Conservation (phyloP, 2,329 filamentous ascomycete species). For the Fusarium robinianum region DNA sequence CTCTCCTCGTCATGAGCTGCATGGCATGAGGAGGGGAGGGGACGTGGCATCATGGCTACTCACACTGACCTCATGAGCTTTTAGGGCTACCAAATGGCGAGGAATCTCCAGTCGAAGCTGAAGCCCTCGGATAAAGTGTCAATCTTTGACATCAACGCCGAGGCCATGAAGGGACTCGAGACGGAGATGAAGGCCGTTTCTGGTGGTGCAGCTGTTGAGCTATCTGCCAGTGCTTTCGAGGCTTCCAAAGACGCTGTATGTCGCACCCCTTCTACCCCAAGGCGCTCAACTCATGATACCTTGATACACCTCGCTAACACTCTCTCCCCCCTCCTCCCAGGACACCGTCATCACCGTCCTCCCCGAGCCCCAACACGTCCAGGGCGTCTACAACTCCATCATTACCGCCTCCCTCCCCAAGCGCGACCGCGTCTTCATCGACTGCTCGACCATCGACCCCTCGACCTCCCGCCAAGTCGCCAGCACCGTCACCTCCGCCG, state of each 20-base stretch:
- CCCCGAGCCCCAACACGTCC: conserved; percentile 86
- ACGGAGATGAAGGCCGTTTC: conserved; percentile 51
- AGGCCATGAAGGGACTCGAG: conserved; percentile 52
- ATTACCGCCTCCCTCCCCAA: conserved; percentile 59
- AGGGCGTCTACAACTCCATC: conserved; percentile 78
- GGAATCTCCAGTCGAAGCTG: conserved; percentile 63
- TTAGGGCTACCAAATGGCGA: conserved; percentile 66
- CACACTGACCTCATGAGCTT: conserved; percentile 15
- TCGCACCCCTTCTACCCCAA: conserved; percentile 11
- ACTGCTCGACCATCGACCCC: conserved; percentile 96
- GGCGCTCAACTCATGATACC: neutral
- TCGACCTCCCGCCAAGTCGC: conserved; percentile 80
- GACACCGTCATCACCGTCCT: conserved; percentile 86
- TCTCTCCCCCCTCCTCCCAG: no score
- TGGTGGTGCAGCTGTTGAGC: conserved; percentile 52
- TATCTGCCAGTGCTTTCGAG: conserved; percentile 51
- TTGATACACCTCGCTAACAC: conserved; percentile 8
- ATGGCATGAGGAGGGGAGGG: no score
- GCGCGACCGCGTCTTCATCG: conserved; percentile 80
- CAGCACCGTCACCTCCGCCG: conserved; percentile 63
- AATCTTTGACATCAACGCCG: conserved; percentile 61
- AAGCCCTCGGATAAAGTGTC: conserved; percentile 54
- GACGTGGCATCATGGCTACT: no score
- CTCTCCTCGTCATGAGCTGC: no score
- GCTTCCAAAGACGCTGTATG: conserved; percentile 59